Conservation (phyloP, 768 basidiomycete genomes). For the Lepiota venenata region DNA sequence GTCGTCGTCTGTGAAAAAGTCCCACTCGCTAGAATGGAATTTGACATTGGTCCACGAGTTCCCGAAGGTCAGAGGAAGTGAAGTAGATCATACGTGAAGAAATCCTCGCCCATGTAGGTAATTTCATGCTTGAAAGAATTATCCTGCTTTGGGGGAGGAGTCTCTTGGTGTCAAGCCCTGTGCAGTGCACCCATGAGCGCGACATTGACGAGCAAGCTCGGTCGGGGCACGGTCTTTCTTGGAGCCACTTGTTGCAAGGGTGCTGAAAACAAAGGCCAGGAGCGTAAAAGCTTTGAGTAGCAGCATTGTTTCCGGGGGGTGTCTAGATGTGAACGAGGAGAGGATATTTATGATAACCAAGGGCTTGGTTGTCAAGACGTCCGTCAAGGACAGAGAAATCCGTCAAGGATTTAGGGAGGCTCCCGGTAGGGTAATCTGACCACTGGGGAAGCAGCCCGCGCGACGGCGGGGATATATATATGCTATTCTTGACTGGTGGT, state of each 20-base stretch:
- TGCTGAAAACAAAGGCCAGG: background rate
- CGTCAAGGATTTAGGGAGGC: constrained; percentile 7
- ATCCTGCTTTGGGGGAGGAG: background rate
- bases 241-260: background rate
- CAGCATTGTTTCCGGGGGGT: background rate
- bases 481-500: background rate
- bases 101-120: constrained; percentile 45
- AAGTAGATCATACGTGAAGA: constrained; percentile 48
- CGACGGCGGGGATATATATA: background rate
- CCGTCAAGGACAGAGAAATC: constrained; percentile 6
- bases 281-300: background rate
- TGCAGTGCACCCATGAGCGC: background rate
- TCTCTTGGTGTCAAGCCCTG: background rate
- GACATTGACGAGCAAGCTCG: background rate
- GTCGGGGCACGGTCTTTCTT: background rate
- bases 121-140: constrained; percentile 27
- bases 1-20: constrained; percentile 60
- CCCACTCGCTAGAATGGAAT: constrained; percentile 46
- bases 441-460: background rate
- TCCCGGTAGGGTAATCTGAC: constrained; percentile 10
- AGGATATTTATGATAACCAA: constrained; percentile 2
- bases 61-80: background rate
- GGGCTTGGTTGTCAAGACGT: constrained; percentile 2
- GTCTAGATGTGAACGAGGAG: background rate
- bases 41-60: background rate